Base-by-base conservation (phyloP, 768 basidiomycete species). In the Kwoniella heveanensis region DNA sequence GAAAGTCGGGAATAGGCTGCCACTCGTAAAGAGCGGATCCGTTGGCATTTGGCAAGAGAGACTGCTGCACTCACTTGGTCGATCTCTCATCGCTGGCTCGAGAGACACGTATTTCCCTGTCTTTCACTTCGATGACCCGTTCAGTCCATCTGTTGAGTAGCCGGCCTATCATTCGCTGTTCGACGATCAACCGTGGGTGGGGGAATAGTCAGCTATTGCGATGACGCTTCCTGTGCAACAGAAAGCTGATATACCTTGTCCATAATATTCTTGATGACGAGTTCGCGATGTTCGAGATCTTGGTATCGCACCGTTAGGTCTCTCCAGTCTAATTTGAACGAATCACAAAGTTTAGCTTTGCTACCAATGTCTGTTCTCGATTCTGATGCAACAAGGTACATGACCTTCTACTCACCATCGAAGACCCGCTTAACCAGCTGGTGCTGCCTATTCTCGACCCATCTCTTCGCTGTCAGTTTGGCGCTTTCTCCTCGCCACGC, bases 81-180 rank as follows among this genome's bases (percentile, higher is more conserved):
- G 65, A 21, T 2, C 47, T 44, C 8, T 29, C 39, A 32, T 67
- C 52, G 19, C 70, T 55, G 29, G 62, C 49, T 67, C 70, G 9
- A 59, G 54, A 12, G 62, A 67, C 32, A 8, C 72, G 68, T 12
- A 73, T 52, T 57, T 77, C 73, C 1, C 71, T 67, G 26, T 71
- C 66, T 55, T 77, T 74, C 50, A 74, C 39, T 17, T 67, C 62
- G n/a, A 77, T 59, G 26, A 77, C 69, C 15, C 68, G 51, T 13
- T 53, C 59, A 7, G 76, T 73, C 76, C 76, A 77, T 17, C 26
- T 47, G 1, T 53, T 44, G 39, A 44, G 39, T 17, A 44, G 15
- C 15, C 17, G 39, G 19, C 39, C 39, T 17, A 44, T 3, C 19
- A 3, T 9, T 3, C 39, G 39, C 39, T 44, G 17, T 3, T 7